A percentile compares a stretch with the other conserved stretches of the same genome.
phyloP scores from a whole-genome alignment of 2,329 filamentous ascomycete species.

The Dryadomyces sulphureus region DNA sequence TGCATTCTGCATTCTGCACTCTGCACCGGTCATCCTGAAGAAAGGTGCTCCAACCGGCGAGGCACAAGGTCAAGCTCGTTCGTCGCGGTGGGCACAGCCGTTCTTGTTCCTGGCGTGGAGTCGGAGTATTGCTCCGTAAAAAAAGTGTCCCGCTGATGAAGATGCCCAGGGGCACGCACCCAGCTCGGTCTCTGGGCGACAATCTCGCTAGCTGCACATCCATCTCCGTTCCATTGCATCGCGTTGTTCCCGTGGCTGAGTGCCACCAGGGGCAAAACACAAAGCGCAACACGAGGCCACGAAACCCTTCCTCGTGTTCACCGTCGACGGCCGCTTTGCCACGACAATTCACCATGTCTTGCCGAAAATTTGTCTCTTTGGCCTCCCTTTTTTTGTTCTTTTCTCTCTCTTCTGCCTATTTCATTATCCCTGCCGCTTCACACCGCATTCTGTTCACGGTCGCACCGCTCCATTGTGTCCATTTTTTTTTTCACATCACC shows the following conservation, averaged over 20 bases:
- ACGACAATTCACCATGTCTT: background rate
- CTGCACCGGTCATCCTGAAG: too few species aligned
- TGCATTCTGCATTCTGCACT: too few species aligned
- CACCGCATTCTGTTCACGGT: background rate
- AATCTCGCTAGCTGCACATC: background rate
- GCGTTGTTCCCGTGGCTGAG: background rate
- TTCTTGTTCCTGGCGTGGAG: background rate
- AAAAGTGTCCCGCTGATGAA: too few species aligned
- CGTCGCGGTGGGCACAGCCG: too few species aligned
- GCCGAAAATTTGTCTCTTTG: background rate
- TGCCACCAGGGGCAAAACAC: background rate
- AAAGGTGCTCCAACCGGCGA: too few species aligned
- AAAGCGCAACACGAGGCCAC: background rate
- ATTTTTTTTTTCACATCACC: conserved; percentile 5
- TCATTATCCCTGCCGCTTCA: background rate
- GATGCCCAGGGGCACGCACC: background rate
- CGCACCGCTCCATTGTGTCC: background rate
- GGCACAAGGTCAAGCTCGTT: too few species aligned
- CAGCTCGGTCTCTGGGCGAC: background rate
- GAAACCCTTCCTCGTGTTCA: background rate
- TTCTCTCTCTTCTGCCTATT: background rate
- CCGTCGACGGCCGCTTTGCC: too few species aligned
- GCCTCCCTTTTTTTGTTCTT: background rate
- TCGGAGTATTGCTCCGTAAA: too few species aligned
- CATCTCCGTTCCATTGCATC: background rate